Conservation (phyloP, 495 filamentous ascomycete species). For the Lasiosphaeriaceae sp. region DNA sequence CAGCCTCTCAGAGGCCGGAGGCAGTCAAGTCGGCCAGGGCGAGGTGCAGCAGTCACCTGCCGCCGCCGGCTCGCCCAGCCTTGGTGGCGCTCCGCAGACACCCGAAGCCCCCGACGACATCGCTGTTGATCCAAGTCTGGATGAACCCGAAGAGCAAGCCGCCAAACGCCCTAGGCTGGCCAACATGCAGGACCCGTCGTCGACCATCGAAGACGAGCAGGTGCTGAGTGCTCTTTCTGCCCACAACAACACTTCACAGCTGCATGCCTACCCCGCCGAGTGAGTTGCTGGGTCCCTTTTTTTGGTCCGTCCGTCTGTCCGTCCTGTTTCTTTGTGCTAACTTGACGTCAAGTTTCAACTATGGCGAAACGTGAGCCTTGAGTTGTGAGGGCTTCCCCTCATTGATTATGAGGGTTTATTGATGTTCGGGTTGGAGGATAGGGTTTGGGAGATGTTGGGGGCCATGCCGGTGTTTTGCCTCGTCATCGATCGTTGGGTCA, state of each 20-base stretch:
- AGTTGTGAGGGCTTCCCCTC: not conserved
- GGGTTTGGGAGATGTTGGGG: not conserved
- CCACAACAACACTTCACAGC: conserved; percentile 32
- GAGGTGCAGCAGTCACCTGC: conserved; percentile 6
- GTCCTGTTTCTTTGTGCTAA: not conserved
- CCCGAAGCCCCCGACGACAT: conserved; percentile 20
- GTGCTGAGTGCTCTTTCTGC: conserved; percentile 35
- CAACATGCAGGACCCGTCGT: conserved; percentile 21
- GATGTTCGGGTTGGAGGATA: not conserved
- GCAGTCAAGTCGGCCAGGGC: conserved; percentile 3
- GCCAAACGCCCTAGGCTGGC: conserved; percentile 38
- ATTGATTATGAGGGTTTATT: not conserved
- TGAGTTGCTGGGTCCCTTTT: conserved; percentile 16
- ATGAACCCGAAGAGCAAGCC: conserved; percentile 20
- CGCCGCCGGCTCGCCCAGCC: not conserved
- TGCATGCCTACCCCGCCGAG: conserved; percentile 35
- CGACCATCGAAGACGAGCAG: conserved; percentile 34
- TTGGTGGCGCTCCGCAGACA: conserved; percentile 16
- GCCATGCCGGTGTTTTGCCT: not conserved
- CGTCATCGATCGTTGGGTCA: not conserved
- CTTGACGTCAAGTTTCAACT: conserved; percentile 18
- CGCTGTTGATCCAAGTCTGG: conserved; percentile 29
- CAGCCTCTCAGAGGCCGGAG: not conserved
- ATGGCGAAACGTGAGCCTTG: conserved; percentile 30
- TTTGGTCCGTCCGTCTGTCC: not conserved